Evolutionary conservation across 495 filamentous ascomycete genomes (phyloP).

Genomic region (Penicillium subrubescens): DNA sequence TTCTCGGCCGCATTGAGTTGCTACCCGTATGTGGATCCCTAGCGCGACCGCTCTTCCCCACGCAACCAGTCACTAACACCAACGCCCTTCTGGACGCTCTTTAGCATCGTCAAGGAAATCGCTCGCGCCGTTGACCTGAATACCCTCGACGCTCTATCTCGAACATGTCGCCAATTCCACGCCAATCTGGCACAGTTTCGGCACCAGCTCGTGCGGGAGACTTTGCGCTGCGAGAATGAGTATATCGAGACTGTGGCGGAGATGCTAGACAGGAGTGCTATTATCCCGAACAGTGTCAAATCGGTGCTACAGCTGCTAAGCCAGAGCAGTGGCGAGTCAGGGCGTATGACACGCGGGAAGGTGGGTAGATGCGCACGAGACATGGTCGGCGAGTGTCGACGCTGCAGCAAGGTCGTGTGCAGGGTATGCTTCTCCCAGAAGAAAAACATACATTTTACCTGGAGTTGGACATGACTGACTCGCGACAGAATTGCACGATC

Average conservation of each 20-base stretch:
- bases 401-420: constrained; percentile 76
- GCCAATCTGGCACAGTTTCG: constrained; percentile 75
- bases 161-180: constrained; percentile 78
- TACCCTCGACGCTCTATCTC: constrained; percentile 76
- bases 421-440: constrained; percentile 52
- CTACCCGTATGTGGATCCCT: constrained; percentile 71
- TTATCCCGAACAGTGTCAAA: constrained; percentile 40
- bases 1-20: constrained; percentile 81
- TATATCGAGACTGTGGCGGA: constrained; percentile 46
- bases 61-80: constrained; percentile 16
- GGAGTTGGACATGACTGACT: not conserved
- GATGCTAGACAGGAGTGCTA: constrained; percentile 35
- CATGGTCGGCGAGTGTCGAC: constrained; percentile 78
- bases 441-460: not conserved
- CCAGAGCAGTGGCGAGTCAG: constrained; percentile 30
- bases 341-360: constrained; percentile 61
- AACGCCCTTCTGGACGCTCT: not conserved
- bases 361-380: constrained; percentile 78
- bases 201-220: constrained; percentile 66
- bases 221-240: constrained; percentile 78
- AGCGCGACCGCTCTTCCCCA: constrained; percentile 8
- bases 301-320: constrained; percentile 40
- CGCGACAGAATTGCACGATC: constrained; percentile 76
- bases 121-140: constrained; percentile 79
- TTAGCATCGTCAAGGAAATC: constrained; percentile 70